Conservation (phyloP, 2,329 filamentous ascomycete species). For the Elsinoe fawcettii region DNA sequence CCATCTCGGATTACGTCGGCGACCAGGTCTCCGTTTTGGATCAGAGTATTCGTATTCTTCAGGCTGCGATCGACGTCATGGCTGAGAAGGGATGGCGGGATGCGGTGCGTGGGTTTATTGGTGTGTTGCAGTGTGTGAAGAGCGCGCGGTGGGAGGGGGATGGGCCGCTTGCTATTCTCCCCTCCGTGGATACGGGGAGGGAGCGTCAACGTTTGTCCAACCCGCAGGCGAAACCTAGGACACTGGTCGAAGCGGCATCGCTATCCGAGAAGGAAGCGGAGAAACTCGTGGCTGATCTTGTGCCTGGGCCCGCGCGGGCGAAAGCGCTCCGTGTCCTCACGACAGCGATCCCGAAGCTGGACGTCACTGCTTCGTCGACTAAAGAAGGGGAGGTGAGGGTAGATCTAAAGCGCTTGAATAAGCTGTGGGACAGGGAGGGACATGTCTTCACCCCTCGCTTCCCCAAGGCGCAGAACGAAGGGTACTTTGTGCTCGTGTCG, state of each 20-base stretch:
- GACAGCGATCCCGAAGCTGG: slow-evolving; percentile 60
- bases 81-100: slow-evolving; percentile 79
- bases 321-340: slow-evolving; percentile 52
- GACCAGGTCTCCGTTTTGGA: slow-evolving; percentile 85
- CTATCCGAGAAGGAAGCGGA: slow-evolving; percentile 28
- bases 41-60: slow-evolving; percentile 92
- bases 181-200: slow-evolving; percentile 51
- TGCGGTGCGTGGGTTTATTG: slow-evolving; percentile 73
- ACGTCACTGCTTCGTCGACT: slow-evolving; percentile 52
- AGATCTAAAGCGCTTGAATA: slow-evolving; percentile 58
- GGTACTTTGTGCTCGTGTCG: slow-evolving; percentile 78
- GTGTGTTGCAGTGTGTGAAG: slow-evolving; percentile 84
- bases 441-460: slow-evolving; percentile 82
- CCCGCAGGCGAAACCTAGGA: slow-evolving; percentile 27
- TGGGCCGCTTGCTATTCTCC: slow-evolving; percentile 68
- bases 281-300: slow-evolving; percentile 42
- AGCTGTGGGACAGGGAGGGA: slow-evolving; percentile 55
- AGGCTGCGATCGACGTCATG: slow-evolving; percentile 88
- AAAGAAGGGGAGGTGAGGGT: slow-evolving; percentile 59
- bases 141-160: slow-evolving; percentile 85
- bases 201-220: slow-evolving; percentile 36
- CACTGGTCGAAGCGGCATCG: slow-evolving; percentile 35
- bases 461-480: slow-evolving; percentile 90
- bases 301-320: slow-evolving; percentile 39
- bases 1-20: slow-evolving; percentile 94